Conservation (phyloP, 441 rosid species). For the Aquilaria agallochum region DNA sequence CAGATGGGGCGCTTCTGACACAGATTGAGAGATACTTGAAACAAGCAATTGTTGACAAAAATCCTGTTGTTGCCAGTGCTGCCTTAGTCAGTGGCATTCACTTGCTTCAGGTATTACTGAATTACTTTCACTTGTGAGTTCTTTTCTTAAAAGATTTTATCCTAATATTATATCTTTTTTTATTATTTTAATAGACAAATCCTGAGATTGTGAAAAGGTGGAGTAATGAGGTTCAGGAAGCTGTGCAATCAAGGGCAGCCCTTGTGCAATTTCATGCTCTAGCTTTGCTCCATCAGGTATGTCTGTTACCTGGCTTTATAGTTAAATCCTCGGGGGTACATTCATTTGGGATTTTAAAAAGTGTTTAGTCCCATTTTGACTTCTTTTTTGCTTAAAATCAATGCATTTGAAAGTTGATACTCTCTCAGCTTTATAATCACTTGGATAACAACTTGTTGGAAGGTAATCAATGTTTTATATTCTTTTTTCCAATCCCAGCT, state of each 20-base stretch:
- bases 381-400: too few relatives aligned
- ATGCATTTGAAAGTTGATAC: too few relatives aligned
- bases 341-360: neutral
- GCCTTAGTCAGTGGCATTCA: conserved; percentile 95
- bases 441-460: neutral
- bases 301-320: conserved; percentile 1
- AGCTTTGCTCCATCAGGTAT: conserved; percentile 80
- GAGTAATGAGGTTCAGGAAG: conserved; percentile 97
- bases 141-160: neutral
- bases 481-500: too few relatives aligned
- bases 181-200: conserved; percentile 49
- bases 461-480: neutral
- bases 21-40: conserved; percentile 88
- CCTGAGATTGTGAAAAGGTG: conserved; percentile 95
- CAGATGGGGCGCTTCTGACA: conserved; percentile 80
- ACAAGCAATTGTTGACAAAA: conserved; percentile 94
- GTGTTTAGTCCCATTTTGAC: neutral
- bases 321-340: neutral
- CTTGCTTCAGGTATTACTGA: conserved; percentile 62
- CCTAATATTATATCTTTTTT: neutral
- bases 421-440: too few relatives aligned
- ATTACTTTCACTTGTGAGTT: neutral
- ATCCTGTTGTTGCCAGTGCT: conserved; percentile 95
- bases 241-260: conserved; percentile 86
- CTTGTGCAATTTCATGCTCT: conserved; percentile 92